Base-by-base conservation (phyloP, 2,329 filamentous ascomycete species). In the Botrytis elliptica region DNA sequence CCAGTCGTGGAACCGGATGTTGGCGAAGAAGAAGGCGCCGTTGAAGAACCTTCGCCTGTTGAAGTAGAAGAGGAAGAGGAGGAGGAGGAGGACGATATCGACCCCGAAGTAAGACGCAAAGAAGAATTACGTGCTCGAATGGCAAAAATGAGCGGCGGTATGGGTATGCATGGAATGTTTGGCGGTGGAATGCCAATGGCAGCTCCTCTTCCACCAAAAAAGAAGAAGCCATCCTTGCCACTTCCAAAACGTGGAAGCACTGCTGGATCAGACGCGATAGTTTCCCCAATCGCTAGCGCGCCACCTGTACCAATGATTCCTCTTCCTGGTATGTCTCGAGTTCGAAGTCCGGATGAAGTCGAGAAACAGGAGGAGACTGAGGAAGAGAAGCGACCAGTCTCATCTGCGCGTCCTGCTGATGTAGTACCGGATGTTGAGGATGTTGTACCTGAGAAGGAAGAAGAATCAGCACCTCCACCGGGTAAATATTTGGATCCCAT, bases 121-220 rank as follows among this genome's bases (percentile, higher is more conserved):
- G 91, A 97, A 83, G 95, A 98, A 81, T 86, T 99, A 46, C 90
- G 96, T 75, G 94, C 96, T 75, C 90, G 96, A 78, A 99, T 99
- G 94, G 96, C 96, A 64, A 98, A 97, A 84, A 96, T 99, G 92
- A 97, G 95, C 78, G 95, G 95, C 72, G 95, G 95, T 36, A 97
- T 97, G 93, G 94, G 94, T 65, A 97, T 98, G 92, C 90, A 94
- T 81, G 93, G 94, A 79, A 96, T 98, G 90, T 97, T 97, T 82
- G 93, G 93, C 52, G 88, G 88, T 55, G 90, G 89, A 74, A 88
- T 94, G 81, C 88, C 90, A 25, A 87, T 92, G 84, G 85, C 87
- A 74, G 84, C 83, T 7, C 82, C 83, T 44, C 78, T 84, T 14
- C 82, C 84, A 16, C 84, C 85, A 59, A 89, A 86, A 80, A 90